Conservation (phyloP, 345 rosid genomes). For the Turnera subulata region DNA sequence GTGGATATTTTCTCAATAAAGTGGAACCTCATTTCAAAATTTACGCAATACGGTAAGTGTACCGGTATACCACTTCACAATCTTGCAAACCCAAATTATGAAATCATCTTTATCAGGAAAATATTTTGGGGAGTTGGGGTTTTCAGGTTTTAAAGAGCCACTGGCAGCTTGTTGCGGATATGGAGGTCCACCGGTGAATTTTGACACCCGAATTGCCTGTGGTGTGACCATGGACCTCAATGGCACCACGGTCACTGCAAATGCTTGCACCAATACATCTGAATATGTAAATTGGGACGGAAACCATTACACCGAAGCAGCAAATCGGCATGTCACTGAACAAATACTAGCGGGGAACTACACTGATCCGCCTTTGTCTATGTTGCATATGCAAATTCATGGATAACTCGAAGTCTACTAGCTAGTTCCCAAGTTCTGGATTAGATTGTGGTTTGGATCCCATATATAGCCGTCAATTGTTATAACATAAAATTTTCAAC, state of each 20-base stretch:
- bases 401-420: too few relatives aligned
- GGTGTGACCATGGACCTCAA: constrained; percentile 33
- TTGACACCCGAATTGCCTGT: constrained; percentile 34
- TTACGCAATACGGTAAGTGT: constrained; percentile 34
- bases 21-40: constrained; percentile 37
- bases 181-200: constrained; percentile 45
- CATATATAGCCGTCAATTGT: too few relatives aligned
- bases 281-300: constrained; percentile 49
- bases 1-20: constrained; percentile 46
- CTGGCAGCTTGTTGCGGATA: constrained; percentile 46
- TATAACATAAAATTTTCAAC: too few relatives aligned
- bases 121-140: background rate
- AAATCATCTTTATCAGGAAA: constrained; percentile 6
- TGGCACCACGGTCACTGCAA: constrained; percentile 33
- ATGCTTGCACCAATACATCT: constrained; percentile 28
- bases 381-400: too few relatives aligned
- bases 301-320: constrained; percentile 43
- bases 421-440: too few relatives aligned
- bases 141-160: constrained; percentile 33
- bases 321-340: constrained; percentile 25
- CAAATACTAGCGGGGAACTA: constrained; percentile 31
- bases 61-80: constrained; percentile 6
- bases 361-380: constrained; percentile 1
- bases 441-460: too few relatives aligned
- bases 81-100: too few relatives aligned